Evolutionary conservation across 352 stramenopile species (phyloP).

Genomic region (Discostella stelligera): DNA sequence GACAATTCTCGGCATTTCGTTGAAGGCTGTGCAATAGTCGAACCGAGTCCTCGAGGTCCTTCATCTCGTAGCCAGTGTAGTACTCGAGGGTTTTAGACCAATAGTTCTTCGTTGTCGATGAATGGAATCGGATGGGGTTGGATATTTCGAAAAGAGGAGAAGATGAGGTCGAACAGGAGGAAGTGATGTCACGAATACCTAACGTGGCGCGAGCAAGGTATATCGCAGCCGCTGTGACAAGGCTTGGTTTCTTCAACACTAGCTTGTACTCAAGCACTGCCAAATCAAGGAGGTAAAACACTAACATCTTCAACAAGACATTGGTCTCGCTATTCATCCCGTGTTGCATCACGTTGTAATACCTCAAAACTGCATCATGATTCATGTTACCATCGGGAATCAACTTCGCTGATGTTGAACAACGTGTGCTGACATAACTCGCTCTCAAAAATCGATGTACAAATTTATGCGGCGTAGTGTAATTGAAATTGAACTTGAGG

Average conservation of each 20-base stretch:
- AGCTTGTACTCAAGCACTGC: conserved; percentile 57
- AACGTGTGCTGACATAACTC: conserved; percentile 49
- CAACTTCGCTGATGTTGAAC: conserved; percentile 4
- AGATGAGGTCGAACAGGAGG: neutral
- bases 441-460: conserved; percentile 74
- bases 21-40: conserved; percentile 69
- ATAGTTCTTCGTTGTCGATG: conserved; percentile 5
- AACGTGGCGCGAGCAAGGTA: conserved; percentile 79
- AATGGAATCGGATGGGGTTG: conserved; percentile 2
- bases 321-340: conserved; percentile 21
- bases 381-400: neutral
- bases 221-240: conserved; percentile 69
- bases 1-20: conserved; percentile 51
- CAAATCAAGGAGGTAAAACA: conserved; percentile 79
- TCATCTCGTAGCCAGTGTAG: conserved; percentile 76
- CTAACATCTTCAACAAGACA: conserved; percentile 46
- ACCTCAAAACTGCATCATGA: neutral
- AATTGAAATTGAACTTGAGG: conserved; percentile 76
- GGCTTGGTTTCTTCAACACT: conserved; percentile 51
- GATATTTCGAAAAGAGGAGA: conserved; percentile 8
- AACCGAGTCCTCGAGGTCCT: conserved; percentile 67
- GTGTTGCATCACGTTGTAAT: neutral
- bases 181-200: conserved; percentile 43
- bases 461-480: conserved; percentile 74
- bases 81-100: conserved; percentile 76